Evolutionary conservation across 1,284 basidiomycete genomes (phyloP).

Genomic region (Gastroboletus turbinatus): DNA sequence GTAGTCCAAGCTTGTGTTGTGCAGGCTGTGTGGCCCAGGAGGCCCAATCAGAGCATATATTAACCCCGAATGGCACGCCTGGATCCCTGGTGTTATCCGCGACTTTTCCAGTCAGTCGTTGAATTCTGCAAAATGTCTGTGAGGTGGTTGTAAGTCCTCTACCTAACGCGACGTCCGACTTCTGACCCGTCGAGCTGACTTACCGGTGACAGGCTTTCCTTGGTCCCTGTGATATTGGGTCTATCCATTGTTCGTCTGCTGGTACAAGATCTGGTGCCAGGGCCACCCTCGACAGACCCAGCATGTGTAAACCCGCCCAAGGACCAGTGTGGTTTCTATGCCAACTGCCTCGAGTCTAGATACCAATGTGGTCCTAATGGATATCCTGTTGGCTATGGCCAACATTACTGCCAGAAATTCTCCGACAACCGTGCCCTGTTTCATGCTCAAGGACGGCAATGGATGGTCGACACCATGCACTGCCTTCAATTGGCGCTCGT

Average conservation of each 20-base stretch:
- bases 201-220: neutral
- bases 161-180: neutral
- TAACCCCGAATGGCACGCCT: neutral
- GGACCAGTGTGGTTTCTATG: slow-evolving; percentile 45
- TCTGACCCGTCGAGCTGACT: neutral
- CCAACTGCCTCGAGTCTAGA: slow-evolving; percentile 42
- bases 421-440: slow-evolving; percentile 29
- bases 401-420: slow-evolving; percentile 42
- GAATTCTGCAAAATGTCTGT: neutral
- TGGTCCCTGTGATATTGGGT: neutral
- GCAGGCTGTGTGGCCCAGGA: no score
- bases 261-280: neutral
- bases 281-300: slow-evolving; percentile 21
- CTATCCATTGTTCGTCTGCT: neutral
- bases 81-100: neutral
- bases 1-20: no score
- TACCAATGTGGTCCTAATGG: slow-evolving; percentile 44
- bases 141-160: neutral
- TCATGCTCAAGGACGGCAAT: slow-evolving; percentile 36
- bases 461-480: slow-evolving; percentile 47
- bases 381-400: slow-evolving; percentile 44
- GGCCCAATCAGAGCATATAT: neutral
- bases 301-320: slow-evolving; percentile 38
- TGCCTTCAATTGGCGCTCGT: slow-evolving; percentile 45
- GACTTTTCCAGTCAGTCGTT: neutral